Evolutionary conservation across 352 stramenopile genomes (phyloP), one percentile per base, ranked within the genome.

Genomic region (Pythium guiyangense): DNA sequence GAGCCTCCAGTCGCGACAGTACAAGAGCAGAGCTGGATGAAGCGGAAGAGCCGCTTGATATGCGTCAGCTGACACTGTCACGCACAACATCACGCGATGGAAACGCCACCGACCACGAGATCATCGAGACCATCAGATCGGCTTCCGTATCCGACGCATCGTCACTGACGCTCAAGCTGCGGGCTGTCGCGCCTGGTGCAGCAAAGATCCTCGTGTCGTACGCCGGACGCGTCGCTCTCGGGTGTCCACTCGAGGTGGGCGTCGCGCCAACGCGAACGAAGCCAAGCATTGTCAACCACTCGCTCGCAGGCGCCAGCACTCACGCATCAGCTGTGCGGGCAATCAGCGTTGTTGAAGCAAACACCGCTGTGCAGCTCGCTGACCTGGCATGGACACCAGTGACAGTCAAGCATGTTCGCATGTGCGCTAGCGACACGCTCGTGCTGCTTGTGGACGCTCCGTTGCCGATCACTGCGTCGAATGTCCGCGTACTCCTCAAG

Each of bases 331-430:
- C 2, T 35, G 37, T 46, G 48, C 48, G 39, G 10, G 49, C 34
- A 25, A 26, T 58, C 25, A 53, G 42, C 18, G 35, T 53, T 10
- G 20, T 58, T 4, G 11, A 17, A n/a, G 26, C 2, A 15, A 27
- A 8, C 18, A 18, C 10, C 2, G 18, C 25, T 6, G 20, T 47
- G 11, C 42, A 14, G 18, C 8, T 64, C 2, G 52, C 48, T 2
- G 52, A 60, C 35, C 35, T 60, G 20, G 10, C n/a, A 14, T 64
- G 59, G 59, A 26, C 6, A 6, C 20, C 37, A 40, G n/a, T 17
- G 11, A 18, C 1, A n/a, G 17, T 6, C 8, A 51, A 43, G 8
- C 51, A 37, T 20, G 27, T 60, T 26, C 59, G 52, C 6, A 46
- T 64, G 1, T 34, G 22, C 11, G 22, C 37, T 9, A 47, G 27